These are phyloP conservation scores for Sugiyamaella japonica DNA, from an alignment of 1,139 yeast species.

Conservation along the genomic window DNA sequence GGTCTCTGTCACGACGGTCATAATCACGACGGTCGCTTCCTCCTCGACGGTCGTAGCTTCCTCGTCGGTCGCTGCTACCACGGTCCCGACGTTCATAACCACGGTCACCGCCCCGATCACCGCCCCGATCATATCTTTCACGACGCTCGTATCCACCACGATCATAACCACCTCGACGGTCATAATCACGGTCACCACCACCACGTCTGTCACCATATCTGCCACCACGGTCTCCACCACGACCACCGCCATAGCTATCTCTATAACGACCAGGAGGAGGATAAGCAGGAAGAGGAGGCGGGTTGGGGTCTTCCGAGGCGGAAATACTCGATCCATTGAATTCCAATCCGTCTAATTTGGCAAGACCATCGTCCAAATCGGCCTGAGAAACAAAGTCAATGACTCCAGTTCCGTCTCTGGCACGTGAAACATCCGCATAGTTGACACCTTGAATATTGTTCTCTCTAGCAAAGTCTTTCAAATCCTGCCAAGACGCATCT, in stretches of 20 bases:
- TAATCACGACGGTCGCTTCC: constrained; percentile 21
- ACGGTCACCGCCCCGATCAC: background rate
- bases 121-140: constrained; percentile 22
- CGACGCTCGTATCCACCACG: constrained; percentile 23
- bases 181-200: constrained; percentile 25
- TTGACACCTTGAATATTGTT: constrained; percentile 38
- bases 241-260: constrained; percentile 26
- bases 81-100: constrained; percentile 24
- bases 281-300: constrained; percentile 33
- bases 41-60: constrained; percentile 22
- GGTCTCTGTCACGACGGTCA: constrained; percentile 23
- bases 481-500: constrained; percentile 41
- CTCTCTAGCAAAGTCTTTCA: constrained; percentile 42
- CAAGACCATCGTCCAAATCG: constrained; percentile 68
- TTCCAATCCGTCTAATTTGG: constrained; percentile 67
- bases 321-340: constrained; percentile 64
- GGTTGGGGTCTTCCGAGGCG: constrained; percentile 76
- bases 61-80: constrained; percentile 22
- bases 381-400: constrained; percentile 77
- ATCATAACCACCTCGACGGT: constrained; percentile 20
- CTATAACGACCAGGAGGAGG: constrained; percentile 27
- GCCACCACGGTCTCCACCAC: constrained; percentile 28
- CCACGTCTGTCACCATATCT: constrained; percentile 29
- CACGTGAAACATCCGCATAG: constrained; percentile 39
- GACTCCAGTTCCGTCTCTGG: constrained; percentile 49